Base-by-base conservation (phyloP, 1,284 basidiomycete species). In the Papiliotrema terrestris region DNA sequence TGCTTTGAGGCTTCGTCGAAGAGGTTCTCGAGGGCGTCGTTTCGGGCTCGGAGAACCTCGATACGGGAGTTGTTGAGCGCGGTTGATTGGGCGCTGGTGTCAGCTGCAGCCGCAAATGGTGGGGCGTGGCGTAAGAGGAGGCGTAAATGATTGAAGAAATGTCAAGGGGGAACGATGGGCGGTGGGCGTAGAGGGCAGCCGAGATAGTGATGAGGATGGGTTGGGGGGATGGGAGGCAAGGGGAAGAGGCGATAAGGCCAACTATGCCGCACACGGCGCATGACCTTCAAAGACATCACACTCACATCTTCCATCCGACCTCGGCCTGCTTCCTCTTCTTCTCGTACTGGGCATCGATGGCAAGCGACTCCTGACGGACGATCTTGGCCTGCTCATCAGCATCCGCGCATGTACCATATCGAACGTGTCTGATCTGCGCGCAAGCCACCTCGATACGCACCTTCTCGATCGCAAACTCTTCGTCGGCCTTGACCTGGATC, bases 401-500 rank as follows among this genome's bases (percentile, higher is more conserved):
- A 45, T 14, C 17, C 23, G 9, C 42, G 47, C 42, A 45, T 32
- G 11, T 26, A 22, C 11, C 22, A 39, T 17, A 14, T 17, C 19
- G 8, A 37, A 41, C 39, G 39, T 41, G 39, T 41, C 39, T 50
- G 45, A 37, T 47, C 32, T 23, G 14, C 19, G 17, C 13, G 11
- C 11, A 26, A 36, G 32, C 15, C 20, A 49, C 13, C n/a, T 22
- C 9, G 39, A 15, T 22, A 60, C 68, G 29, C 41, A 90, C 92
- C 84, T 97, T 97, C 77, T 97, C 93, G 63, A 96, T 96, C 20
- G 92, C 87, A 73, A 96, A 97, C 78, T 97, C 93, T 77, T 96
- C 92, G 62, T 97, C 92, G 0, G 94, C 93, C 77, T 97, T 97
- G 60, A 96, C 90, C 65, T 84, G 88, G 65, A 97, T 91, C 79